Conservation (phyloP, 2,329 filamentous ascomycete genomes). For the Hypoxylon sp. region DNA sequence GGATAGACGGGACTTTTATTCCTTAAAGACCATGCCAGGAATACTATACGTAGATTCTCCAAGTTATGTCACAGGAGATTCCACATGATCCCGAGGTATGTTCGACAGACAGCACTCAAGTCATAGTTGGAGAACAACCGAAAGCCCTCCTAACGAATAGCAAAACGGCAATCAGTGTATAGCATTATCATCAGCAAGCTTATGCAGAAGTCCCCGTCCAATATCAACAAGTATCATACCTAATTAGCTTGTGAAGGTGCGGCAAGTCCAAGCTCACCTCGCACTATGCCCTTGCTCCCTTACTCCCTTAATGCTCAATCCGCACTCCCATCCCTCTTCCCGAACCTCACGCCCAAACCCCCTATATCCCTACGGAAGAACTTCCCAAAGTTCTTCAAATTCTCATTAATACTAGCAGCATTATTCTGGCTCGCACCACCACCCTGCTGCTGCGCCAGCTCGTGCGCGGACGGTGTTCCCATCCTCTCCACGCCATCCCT, state of each 20-base stretch:
- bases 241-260: not conserved
- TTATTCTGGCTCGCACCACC: conserved; percentile 52
- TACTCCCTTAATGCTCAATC: conserved; percentile 41
- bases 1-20: not conserved
- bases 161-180: not conserved
- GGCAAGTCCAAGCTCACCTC: not conserved
- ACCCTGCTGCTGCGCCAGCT: conserved; percentile 53
- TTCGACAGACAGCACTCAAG: not conserved
- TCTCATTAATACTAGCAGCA: conserved; percentile 87
- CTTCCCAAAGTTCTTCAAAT: conserved; percentile 94
- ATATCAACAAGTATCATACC: not conserved
- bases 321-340: conserved; percentile 68
- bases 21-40: not conserved
- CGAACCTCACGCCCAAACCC: conserved; percentile 80
- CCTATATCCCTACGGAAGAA: conserved; percentile 94
- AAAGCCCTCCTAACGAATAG: not conserved
- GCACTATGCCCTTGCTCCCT: too few relatives aligned
- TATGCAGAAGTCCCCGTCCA: not conserved
- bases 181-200: not conserved
- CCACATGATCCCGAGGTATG: not conserved
- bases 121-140: not conserved
- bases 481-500: conserved; percentile 86
- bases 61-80: not conserved
- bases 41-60: not conserved
- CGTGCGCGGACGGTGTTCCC: conserved; percentile 67